phyloP scores from a whole-genome alignment of 1,284 basidiomycete genomes.

The Chiua sp. region DNA sequence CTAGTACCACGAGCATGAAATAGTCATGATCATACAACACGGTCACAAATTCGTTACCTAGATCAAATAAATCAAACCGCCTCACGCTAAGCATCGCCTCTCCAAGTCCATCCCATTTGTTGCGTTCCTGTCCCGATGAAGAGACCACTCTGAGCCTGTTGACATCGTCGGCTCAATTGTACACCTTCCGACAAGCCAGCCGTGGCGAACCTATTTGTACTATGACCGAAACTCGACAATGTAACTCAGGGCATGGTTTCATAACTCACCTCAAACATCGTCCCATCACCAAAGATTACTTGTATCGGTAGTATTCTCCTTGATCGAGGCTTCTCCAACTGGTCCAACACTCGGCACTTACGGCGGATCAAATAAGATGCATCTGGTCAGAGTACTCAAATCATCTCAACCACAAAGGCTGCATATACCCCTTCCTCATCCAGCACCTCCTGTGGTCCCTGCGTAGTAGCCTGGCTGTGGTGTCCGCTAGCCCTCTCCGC shows the following conservation, averaged over 20 bases:
- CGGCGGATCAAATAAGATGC: constrained; percentile 62
- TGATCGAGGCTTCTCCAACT: constrained; percentile 38
- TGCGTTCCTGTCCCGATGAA: constrained; percentile 22
- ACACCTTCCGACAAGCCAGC: constrained; percentile 70
- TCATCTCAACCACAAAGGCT: no score
- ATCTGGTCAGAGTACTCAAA: no score
- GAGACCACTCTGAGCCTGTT: constrained; percentile 7
- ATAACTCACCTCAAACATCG: constrained; percentile 69
- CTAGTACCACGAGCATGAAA: no score
- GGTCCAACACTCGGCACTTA: constrained; percentile 60
- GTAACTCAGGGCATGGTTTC: neutral
- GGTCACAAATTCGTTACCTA: no score
- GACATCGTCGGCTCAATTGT: constrained; percentile 7
- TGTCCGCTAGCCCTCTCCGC: constrained; percentile 73
- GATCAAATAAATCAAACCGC: constrained; percentile 58
- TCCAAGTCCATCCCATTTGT: constrained; percentile 68
- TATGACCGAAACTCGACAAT: neutral
- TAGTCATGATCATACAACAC: no score
- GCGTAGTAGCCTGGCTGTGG: constrained; percentile 36
- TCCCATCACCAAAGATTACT: constrained; percentile 72
- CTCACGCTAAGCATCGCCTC: constrained; percentile 67
- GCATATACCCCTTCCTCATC: no score
- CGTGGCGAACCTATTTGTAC: constrained; percentile 65
- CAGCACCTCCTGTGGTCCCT: constrained; percentile 53
- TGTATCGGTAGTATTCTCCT: constrained; percentile 49